Evolutionary conservation across 768 basidiomycete species (phyloP).

Genomic region (Amanita subjunquillea): DNA sequence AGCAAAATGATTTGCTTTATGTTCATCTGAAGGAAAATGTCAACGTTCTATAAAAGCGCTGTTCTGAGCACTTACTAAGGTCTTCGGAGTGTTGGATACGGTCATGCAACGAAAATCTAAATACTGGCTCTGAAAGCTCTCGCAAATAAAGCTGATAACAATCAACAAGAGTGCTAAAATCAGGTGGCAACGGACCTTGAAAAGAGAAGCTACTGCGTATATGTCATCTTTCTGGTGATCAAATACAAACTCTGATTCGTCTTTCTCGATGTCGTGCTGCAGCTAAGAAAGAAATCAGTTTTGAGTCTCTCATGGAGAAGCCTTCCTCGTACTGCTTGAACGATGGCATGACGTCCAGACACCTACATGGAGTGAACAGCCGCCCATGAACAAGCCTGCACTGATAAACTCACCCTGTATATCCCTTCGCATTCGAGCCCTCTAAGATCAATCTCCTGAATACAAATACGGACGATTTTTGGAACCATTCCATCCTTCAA

Average conservation of each 20-base stretch:
- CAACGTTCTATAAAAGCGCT: background rate
- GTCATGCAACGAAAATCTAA: conserved; percentile 71
- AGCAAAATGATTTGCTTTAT: conserved; percentile 58
- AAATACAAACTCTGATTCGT: conserved; percentile 70
- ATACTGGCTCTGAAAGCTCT: conserved; percentile 84
- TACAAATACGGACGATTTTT: conserved; percentile 71
- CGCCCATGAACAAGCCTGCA: background rate
- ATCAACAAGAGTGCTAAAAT: background rate
- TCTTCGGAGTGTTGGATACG: conserved; percentile 74
- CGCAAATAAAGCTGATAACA: conserved; percentile 59
- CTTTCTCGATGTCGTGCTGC: conserved; percentile 78
- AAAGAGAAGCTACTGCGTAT: conserved; percentile 70
- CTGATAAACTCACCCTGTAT: conserved; percentile 42
- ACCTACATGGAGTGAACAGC: conserved; percentile 33
- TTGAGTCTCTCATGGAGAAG: background rate
- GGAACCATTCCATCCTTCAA: conserved; percentile 68
- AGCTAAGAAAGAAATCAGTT: conserved; percentile 32
- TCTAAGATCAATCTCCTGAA: conserved; percentile 71
- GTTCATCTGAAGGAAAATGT: conserved; percentile 41
- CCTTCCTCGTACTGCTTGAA: conserved; percentile 53
- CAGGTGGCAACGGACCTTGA: conserved; percentile 49
- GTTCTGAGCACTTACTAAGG: conserved; percentile 37
- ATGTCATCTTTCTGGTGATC: conserved; percentile 63
- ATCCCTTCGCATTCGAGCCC: conserved; percentile 76
- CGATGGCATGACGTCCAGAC: conserved; percentile 75